Base-by-base conservation (phyloP, 306 rosid species). In the Comarum palustre region DNA sequence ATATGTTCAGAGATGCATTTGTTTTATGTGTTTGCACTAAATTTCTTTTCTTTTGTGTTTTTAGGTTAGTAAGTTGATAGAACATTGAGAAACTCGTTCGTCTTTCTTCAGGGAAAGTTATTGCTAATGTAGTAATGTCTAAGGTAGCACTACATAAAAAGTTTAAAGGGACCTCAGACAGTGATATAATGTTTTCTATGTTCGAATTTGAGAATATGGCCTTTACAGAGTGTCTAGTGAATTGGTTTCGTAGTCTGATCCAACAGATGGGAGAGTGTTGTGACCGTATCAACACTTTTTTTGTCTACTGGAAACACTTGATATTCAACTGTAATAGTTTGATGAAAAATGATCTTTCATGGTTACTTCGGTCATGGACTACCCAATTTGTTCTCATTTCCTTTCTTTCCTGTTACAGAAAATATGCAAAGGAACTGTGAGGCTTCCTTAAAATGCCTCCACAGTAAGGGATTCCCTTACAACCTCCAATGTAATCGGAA, bases 371-470 rank as follows among this genome's bases (percentile, higher is more conserved):
- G 54, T 59, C 17, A 25, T 34, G 69, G 25, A 32, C 45, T 19
- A 34, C 75, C 75, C 73, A 66, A 63, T 24, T 50, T 68, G 55
- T 74, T 80, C 69, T 75, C 31, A 65, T 55, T 54, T 22, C 24
- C 50, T 29, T 29, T 27, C 22, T 66, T 75, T 77, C 75, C 73
- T 50, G 68, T 3, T 85, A 84, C 96, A 92, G 98, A 82, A 86
- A 81, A 80, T 73, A 85, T 77, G 96, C 89, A 84, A 87, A 82
- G 89, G 82, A 79, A 54, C 82, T 86, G 92, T 24, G 96, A 90
- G 98, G 92, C 92, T 82, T 88, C 96, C 74, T 76, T 86, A 34
- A 90, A 89, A 73, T 90, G 94, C 90, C 92, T 88, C 87, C 94
- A 86, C 81, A 86, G 82, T 72, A 88, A 84, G 85, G 92, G 86